phyloP scores from a whole-genome alignment of 1,284 basidiomycete genomes.

The Entoloma clypeatum region DNA sequence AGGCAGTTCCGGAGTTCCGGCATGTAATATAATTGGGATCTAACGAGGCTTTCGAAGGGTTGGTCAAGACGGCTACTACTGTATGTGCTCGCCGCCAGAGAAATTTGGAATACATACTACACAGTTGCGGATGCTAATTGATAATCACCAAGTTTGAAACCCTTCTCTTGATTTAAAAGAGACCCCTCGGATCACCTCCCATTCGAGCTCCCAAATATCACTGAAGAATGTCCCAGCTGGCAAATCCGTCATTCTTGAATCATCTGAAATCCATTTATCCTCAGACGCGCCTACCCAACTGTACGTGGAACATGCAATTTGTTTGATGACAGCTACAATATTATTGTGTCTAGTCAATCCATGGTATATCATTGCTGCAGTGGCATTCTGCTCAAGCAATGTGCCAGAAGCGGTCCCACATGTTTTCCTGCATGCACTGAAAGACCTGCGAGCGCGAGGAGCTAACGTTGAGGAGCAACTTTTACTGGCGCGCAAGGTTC shows the following conservation, averaged over 20 bases:
- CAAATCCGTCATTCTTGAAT: slow-evolving; percentile 23
- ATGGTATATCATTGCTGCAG: slow-evolving; percentile 55
- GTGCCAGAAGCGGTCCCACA: slow-evolving; percentile 49
- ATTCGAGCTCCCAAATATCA: too few relatives aligned
- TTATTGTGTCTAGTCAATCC: slow-evolving; percentile 33
- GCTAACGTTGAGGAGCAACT: slow-evolving; percentile 31
- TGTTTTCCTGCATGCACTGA: slow-evolving; percentile 46
- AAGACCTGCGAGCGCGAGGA: slow-evolving; percentile 34
- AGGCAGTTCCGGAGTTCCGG: slow-evolving; percentile 9
- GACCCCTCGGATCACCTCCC: too few relatives aligned
- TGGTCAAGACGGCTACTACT: neutral
- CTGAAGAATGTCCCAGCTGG: too few relatives aligned
- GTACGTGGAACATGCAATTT: slow-evolving; percentile 2
- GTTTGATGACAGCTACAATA: neutral
- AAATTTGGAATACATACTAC: too few relatives aligned
- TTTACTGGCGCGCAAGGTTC: slow-evolving; percentile 43
- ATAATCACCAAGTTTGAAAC: too few relatives aligned
- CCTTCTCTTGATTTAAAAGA: too few relatives aligned
- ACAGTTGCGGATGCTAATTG: too few relatives aligned
- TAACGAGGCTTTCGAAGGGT: slow-evolving; percentile 3
- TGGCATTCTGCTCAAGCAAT: slow-evolving; percentile 54
- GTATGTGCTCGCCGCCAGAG: too few relatives aligned
- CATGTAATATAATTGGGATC: slow-evolving; percentile 16
- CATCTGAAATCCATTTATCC: slow-evolving; percentile 33
- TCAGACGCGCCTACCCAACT: slow-evolving; percentile 10